Percentiles rank a stretch among this genome's conserved stretches.
These are phyloP conservation scores for Colletotrichum ledebouriae DNA, from an alignment of 2,329 filamentous ascomycete genomes.

Conservation along the genomic window DNA sequence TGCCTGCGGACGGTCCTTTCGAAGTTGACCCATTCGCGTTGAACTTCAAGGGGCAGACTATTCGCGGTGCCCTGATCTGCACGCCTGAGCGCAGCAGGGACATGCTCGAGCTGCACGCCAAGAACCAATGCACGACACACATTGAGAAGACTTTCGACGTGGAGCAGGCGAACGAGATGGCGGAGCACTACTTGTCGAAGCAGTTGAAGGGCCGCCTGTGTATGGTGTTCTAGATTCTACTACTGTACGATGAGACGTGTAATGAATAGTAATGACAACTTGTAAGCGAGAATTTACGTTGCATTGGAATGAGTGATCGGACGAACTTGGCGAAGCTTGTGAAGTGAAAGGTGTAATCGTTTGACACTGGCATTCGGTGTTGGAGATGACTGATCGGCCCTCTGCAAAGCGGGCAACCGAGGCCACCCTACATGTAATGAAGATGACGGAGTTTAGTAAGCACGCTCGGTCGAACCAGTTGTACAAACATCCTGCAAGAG, in stretches of 20 bases:
- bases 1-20: conserved; percentile 41
- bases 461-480: no score
- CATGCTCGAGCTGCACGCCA: conserved; percentile 42
- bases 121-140: conserved; percentile 40
- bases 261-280: not conserved
- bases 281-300: no score
- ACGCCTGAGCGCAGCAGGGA: conserved; percentile 43
- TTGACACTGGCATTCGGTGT: not conserved
- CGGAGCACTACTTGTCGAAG: conserved; percentile 41
- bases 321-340: no score
- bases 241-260: conserved; percentile 14
- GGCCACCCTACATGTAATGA: no score
- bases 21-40: conserved; percentile 43
- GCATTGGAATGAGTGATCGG: no score
- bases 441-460: no score
- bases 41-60: conserved; percentile 45
- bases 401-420: no score
- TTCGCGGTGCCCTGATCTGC: conserved; percentile 42
- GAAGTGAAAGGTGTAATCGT: not conserved
- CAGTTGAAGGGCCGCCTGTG: conserved; percentile 41
- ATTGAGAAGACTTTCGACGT: conserved; percentile 42
- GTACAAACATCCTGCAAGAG: no score
- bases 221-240: conserved; percentile 38
- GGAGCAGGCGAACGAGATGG: conserved; percentile 42
- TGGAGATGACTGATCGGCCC: not conserved